Conservation (phyloP, 768 basidiomycete genomes). For the Serendipita vermifera region DNA sequence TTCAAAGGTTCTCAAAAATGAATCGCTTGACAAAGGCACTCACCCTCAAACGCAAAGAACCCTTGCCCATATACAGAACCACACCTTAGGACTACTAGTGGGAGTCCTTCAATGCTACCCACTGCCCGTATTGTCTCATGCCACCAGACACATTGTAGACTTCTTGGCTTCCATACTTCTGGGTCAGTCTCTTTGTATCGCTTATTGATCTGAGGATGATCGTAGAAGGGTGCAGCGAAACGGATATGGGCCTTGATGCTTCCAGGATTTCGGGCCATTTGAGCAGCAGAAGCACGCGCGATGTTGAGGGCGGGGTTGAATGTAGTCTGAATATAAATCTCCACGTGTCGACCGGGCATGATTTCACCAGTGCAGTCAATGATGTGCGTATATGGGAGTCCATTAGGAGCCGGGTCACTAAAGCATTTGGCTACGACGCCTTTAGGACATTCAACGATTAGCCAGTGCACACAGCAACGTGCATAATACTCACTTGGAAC, state of each 20-base stretch:
- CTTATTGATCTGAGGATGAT: slow-evolving; percentile 48
- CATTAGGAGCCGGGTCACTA: slow-evolving; percentile 45
- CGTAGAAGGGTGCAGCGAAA: slow-evolving; percentile 66
- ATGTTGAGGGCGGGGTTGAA: slow-evolving; percentile 53
- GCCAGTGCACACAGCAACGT: slow-evolving; percentile 12
- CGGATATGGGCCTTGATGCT: slow-evolving; percentile 72
- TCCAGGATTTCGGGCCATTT: too few relatives aligned
- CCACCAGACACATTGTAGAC: slow-evolving; percentile 72
- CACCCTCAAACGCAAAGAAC: slow-evolving; percentile 52
- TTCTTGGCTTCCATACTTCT: slow-evolving; percentile 38
- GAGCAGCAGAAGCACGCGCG: slow-evolving; percentile 65
- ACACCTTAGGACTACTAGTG: slow-evolving; percentile 62
- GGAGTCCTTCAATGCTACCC: neutral
- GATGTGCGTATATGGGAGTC: slow-evolving; percentile 60
- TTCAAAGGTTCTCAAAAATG: too few relatives aligned
- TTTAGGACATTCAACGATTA: slow-evolving; percentile 19
- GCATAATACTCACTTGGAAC: slow-evolving; percentile 40
- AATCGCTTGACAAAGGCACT: too few relatives aligned
- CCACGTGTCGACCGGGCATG: slow-evolving; percentile 57
- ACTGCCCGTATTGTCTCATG: slow-evolving; percentile 54
- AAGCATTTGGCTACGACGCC: slow-evolving; percentile 57
- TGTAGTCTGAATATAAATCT: slow-evolving; percentile 70
- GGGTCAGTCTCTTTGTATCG: slow-evolving; percentile 59
- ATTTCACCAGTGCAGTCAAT: slow-evolving; percentile 81
- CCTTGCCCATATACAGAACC: slow-evolving; percentile 76